Evolutionary conservation across 2,329 filamentous ascomycete genomes (phyloP), one percentile per base, ranked within the genome.

Genomic region (Aspergillus glaucus): DNA sequence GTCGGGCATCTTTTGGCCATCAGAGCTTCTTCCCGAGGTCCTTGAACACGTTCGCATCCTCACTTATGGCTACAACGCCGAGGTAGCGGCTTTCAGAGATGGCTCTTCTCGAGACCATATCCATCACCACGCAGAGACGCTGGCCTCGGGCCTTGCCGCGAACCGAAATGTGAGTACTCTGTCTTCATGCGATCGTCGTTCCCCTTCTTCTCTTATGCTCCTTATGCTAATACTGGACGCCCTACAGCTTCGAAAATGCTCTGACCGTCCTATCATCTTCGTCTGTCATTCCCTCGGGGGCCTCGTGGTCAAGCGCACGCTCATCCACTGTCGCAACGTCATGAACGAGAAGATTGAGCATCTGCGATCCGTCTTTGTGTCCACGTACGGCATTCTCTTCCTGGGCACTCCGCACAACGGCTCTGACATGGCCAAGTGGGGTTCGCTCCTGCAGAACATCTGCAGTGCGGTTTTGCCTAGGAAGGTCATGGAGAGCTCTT

Each of bases 391-490:
- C 21, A 80, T 90, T 49, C 75, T 90, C 30, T 91, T 91, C 63
- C 75, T 91, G 24, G 87, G 86, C 12, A 91, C 87, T 12, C 87
- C 87, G 6, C 87, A 90, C 63, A 80, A 77, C 15, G 86, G 86
- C 7, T 82, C 85, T 1, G 82, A 84, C 53, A 69, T 84, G 2
- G 86, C 85, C 1, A 77, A 79, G 57, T 88, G 85, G 84, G 85
- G 81, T 0, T 69, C 78, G 9, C 71, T 86, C 47, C 69, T 89
- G 30, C 84, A 89, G 65, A 79, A 77, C 54, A 85, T 89, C 73
- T 81, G 82, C 45, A 77, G 79, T 46, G 78, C 79, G 0, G 75
- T 88, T 14, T 64, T 87, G 9, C 85, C 85, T 0, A 82, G 76
- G 62, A 81, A 79, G 55, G 69, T 88, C 45, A 77, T 89, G 56